Conservation (phyloP, 352 stramenopile genomes). For the Phytopythium aichiense region DNA sequence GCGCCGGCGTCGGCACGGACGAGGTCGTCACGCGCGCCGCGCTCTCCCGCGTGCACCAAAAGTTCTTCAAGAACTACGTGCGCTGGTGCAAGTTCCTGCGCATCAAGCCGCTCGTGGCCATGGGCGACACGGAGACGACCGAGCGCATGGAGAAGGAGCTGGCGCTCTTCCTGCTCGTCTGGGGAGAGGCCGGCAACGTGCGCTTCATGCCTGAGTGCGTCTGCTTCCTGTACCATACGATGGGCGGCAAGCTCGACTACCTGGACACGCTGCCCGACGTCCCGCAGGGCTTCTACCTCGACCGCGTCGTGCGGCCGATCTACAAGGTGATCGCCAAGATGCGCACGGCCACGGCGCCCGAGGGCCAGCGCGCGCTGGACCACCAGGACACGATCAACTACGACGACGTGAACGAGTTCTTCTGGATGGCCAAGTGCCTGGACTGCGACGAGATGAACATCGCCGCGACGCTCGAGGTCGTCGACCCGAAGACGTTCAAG, state of each 20-base stretch:
- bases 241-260: conserved; percentile 60
- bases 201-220: conserved; percentile 89
- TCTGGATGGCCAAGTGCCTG: conserved; percentile 68
- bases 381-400: conserved; percentile 86
- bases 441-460: conserved; percentile 69
- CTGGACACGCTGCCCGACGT: conserved; percentile 51
- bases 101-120: conserved; percentile 76
- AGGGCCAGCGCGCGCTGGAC: conserved; percentile 48
- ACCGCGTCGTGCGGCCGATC: conserved; percentile 66
- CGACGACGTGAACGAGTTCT: conserved; percentile 89
- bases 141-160: conserved; percentile 63
- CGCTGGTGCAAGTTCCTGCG: conserved; percentile 95
- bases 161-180: conserved; percentile 77
- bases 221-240: conserved; percentile 85
- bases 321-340: conserved; percentile 79
- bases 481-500: conserved; percentile 84
- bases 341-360: conserved; percentile 36
- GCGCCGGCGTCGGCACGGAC: conserved; percentile 24
- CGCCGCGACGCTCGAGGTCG: conserved; percentile 45
- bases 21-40: conserved; percentile 47
- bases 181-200: conserved; percentile 81
- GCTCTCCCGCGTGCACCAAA: conserved; percentile 56
- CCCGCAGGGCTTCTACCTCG: conserved; percentile 55
- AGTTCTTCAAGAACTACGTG: conserved; percentile 90
- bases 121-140: conserved; percentile 31